Percentiles rank a stretch among this genome's conserved stretches.
phyloP scores from a whole-genome alignment of 306 rosid genomes.

The Echinosophora koreensis region DNA sequence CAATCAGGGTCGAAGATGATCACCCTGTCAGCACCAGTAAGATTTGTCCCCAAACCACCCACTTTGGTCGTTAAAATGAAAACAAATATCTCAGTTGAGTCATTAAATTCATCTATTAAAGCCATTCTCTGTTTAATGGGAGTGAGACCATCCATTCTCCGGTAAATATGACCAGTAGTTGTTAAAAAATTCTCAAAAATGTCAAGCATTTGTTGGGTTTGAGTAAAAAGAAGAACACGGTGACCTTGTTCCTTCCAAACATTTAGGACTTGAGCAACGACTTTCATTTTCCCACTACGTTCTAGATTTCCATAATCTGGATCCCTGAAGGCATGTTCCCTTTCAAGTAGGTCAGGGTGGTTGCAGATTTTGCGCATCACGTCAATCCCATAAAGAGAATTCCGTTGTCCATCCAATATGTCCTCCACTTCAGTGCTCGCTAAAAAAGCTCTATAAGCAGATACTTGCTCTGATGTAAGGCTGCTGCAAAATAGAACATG shows the following conservation, averaged over 20 bases:
- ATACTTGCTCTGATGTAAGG: constrained; percentile 84
- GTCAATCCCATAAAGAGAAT: constrained; percentile 95
- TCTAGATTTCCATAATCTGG: constrained; percentile 97
- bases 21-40: constrained; percentile 95
- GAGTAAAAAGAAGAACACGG: constrained; percentile 91
- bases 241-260: constrained; percentile 99
- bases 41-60: constrained; percentile 97
- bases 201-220: constrained; percentile 97
- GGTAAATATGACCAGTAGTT: constrained; percentile 66
- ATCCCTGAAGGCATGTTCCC: constrained; percentile 78
- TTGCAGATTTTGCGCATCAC: constrained; percentile 98
- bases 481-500: constrained; percentile 98
- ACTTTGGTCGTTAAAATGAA: constrained; percentile 96
- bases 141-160: constrained; percentile 96
- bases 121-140: constrained; percentile 97
- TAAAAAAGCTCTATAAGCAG: constrained; percentile 93
- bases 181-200: constrained; percentile 78
- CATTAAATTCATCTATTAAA: constrained; percentile 93
- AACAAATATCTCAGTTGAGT: constrained; percentile 74
- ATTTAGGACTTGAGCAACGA: constrained; percentile 89
- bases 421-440: constrained; percentile 98
- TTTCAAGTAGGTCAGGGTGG: constrained; percentile 98
- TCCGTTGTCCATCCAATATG: constrained; percentile 83
- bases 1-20: constrained; percentile 95
- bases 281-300: constrained; percentile 97